Evolutionary conservation across 2,329 filamentous ascomycete genomes (phyloP).

Genomic region (Exophiala lecanii-corni): DNA sequence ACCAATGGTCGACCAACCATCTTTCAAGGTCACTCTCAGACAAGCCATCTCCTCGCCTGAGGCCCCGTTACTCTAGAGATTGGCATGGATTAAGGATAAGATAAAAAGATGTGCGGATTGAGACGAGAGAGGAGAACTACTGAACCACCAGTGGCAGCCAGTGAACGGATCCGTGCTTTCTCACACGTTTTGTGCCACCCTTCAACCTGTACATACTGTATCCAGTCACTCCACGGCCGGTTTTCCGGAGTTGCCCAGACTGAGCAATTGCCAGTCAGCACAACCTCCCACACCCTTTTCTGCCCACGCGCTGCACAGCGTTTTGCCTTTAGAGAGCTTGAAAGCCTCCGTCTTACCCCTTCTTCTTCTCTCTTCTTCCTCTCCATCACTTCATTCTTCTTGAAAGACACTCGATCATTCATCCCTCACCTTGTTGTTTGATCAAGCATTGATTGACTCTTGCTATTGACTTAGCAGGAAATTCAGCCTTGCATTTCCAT

Average conservation of each 20-base stretch:
- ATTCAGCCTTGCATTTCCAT: slow-evolving; percentile 1
- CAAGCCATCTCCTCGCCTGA: slow-evolving; percentile 4
- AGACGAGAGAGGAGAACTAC: neutral
- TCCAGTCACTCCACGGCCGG: too few species aligned
- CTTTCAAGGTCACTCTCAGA: neutral
- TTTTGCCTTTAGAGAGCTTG: neutral
- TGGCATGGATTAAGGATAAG: slow-evolving; percentile 1
- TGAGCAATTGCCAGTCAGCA: too few species aligned
- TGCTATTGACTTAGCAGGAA: slow-evolving; percentile 24
- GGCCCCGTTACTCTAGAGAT: slow-evolving; percentile 1
- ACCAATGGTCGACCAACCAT: neutral
- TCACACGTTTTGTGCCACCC: neutral
- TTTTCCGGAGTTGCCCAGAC: too few species aligned
- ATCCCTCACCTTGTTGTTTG: too few species aligned
- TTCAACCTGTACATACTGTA: slow-evolving; percentile 1
- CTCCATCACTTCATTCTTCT: slow-evolving; percentile 1
- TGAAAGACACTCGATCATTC: neutral
- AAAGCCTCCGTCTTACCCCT: slow-evolving; percentile 3
- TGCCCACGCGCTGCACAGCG: neutral
- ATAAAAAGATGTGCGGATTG: neutral
- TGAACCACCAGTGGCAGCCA: too few species aligned
- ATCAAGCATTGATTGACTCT: too few species aligned
- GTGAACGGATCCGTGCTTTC: neutral
- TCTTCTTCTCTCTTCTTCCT: slow-evolving; percentile 2
- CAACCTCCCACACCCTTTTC: neutral